A percentile compares a stretch with the other conserved stretches of the same genome.
Evolutionary conservation across 164 flowering plant genomes (phyloP).

Genomic region (Aristolochia fimbriata): DNA sequence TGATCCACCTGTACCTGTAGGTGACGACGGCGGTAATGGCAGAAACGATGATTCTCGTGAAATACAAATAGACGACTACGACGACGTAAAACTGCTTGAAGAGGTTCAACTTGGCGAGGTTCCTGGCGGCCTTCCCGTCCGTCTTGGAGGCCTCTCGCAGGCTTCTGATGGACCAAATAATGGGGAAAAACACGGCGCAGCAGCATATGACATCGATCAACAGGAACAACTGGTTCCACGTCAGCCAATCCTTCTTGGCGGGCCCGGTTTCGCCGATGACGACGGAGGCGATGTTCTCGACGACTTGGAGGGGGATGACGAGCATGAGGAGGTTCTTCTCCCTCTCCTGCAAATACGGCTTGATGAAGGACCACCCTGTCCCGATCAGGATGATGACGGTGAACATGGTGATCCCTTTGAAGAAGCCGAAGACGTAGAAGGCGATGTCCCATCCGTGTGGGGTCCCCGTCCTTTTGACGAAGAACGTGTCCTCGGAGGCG

Average conservation of each 20-base stretch:
- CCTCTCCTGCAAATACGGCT: constrained; percentile 31
- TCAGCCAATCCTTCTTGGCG: constrained; percentile 25
- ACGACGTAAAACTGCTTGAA: constrained; percentile 34
- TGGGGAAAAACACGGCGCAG: constrained; percentile 29
- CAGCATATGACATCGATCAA: constrained; percentile 27
- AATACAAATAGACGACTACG: constrained; percentile 26
- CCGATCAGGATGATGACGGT: constrained; percentile 36
- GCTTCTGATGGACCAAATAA: constrained; percentile 35
- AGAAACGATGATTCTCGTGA: constrained; percentile 27
- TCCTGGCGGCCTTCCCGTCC: constrained; percentile 37
- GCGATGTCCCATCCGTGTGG: constrained; percentile 37
- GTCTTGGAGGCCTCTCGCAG: constrained; percentile 30
- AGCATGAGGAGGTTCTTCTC: constrained; percentile 30
- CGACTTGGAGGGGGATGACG: constrained; percentile 34
- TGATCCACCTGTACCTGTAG: constrained; percentile 20
- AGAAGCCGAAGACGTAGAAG: constrained; percentile 30
- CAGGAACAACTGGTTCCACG: constrained; percentile 34
- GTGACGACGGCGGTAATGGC: constrained; percentile 10
- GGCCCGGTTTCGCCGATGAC: constrained; percentile 29
- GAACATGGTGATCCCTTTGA: constrained; percentile 31
- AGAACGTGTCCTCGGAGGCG: constrained; percentile 26
- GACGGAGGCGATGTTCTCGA: constrained; percentile 29
- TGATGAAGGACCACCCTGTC: constrained; percentile 40
- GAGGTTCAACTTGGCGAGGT: constrained; percentile 25
- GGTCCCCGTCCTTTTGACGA: constrained; percentile 25